Percentiles rank a stretch among this genome's conserved stretches.
Evolutionary conservation across 768 basidiomycete species (phyloP).

Genomic region (Cystofilobasidium macerans): DNA sequence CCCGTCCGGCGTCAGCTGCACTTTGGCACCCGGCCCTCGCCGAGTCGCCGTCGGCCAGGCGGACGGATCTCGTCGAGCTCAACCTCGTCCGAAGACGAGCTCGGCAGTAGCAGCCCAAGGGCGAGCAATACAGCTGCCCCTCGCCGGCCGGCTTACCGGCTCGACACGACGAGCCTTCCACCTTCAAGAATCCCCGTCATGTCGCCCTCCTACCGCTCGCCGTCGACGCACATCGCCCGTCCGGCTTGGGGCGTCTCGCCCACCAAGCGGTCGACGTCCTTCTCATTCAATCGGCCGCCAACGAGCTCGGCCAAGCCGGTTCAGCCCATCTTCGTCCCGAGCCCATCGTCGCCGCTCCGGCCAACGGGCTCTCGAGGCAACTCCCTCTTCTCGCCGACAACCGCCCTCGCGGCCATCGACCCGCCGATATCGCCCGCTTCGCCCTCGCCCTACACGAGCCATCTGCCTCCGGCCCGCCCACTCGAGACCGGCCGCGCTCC

Average conservation of each 20-base stretch:
- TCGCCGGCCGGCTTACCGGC: not conserved
- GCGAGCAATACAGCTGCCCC: not conserved
- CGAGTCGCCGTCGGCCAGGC: too few relatives aligned
- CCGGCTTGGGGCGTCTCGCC: not conserved
- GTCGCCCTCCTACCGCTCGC: not conserved
- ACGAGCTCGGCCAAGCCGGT: not conserved
- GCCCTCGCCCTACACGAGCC: not conserved
- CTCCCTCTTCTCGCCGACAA: not conserved
- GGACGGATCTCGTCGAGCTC: not conserved
- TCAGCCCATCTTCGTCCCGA: not conserved
- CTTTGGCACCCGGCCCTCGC: not conserved
- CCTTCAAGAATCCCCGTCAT: not conserved
- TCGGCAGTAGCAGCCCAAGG: not conserved
- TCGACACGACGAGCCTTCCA: not conserved
- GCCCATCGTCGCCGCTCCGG: not conserved
- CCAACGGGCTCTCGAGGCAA: not conserved
- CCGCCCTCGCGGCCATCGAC: not conserved
- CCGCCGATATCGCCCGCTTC: not conserved
- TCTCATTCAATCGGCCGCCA: constrained; percentile 1
- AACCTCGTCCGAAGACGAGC: not conserved
- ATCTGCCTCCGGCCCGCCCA: not conserved
- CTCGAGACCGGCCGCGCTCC: not conserved
- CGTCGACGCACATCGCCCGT: not conserved
- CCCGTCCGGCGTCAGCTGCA: constrained; percentile 5
- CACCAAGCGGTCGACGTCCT: constrained; percentile 1